Percentiles rank a stretch among this genome's conserved stretches.
Conservation (phyloP, 1,139 yeast species). For the Yamadazyma taylorii region DNA sequence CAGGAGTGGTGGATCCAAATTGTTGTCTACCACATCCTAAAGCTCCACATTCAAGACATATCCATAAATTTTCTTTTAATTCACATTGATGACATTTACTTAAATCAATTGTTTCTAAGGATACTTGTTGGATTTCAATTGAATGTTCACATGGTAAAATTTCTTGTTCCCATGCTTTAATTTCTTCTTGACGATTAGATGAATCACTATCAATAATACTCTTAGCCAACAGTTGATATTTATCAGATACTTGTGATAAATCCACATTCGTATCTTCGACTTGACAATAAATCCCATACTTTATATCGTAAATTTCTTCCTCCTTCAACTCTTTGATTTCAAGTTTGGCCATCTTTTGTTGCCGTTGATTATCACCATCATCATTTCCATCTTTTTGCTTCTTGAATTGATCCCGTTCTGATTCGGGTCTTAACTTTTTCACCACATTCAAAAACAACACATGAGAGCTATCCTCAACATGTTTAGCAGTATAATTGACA, state of each 20-base stretch:
- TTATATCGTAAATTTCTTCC: slow-evolving; percentile 62
- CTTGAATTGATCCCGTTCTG: slow-evolving; percentile 20
- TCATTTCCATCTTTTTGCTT: slow-evolving; percentile 9
- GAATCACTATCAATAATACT: slow-evolving; percentile 66
- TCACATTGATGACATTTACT: slow-evolving; percentile 63
- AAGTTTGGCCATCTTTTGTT: slow-evolving; percentile 62
- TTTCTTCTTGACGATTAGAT: slow-evolving; percentile 63
- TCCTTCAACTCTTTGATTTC: slow-evolving; percentile 73
- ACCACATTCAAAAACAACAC: slow-evolving; percentile 55
- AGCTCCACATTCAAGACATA: slow-evolving; percentile 85
- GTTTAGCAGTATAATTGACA: slow-evolving; percentile 55
- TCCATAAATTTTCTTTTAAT: slow-evolving; percentile 75
- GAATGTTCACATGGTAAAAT: slow-evolving; percentile 80
- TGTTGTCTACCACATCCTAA: slow-evolving; percentile 92
- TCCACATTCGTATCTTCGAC: slow-evolving; percentile 23
- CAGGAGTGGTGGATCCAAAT: slow-evolving; percentile 83
- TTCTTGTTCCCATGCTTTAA: slow-evolving; percentile 91
- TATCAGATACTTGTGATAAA: slow-evolving; percentile 22
- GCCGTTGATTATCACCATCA: slow-evolving; percentile 34
- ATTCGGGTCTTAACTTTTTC: slow-evolving; percentile 43
- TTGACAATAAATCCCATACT: slow-evolving; percentile 45
- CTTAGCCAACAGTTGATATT: slow-evolving; percentile 35
- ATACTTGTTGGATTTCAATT: slow-evolving; percentile 44
- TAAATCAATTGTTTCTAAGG: slow-evolving; percentile 25
- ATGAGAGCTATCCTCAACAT: slow-evolving; percentile 52